Percentiles rank a stretch among this genome's conserved stretches.
Conservation (phyloP, 2,329 filamentous ascomycete species). For the Xylariaceae sp. region DNA sequence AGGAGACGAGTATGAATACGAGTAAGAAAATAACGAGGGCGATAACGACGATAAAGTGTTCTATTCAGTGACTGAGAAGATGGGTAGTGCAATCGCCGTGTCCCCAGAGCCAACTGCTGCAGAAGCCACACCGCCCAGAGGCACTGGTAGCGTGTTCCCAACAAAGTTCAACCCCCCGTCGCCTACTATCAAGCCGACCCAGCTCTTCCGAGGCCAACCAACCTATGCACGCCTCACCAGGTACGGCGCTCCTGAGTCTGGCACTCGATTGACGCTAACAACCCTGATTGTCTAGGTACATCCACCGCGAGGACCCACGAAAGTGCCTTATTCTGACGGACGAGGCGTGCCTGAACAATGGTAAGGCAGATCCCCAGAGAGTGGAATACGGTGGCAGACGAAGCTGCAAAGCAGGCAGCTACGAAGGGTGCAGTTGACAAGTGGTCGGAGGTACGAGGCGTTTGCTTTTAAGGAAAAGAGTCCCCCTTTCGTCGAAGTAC, state of each 20-base stretch:
- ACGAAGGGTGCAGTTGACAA: neutral
- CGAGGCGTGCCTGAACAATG: conserved; percentile 41
- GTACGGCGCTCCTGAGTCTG: conserved; percentile 18
- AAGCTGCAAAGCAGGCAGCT: conserved; percentile 24
- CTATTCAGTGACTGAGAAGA: neutral
- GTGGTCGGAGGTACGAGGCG: conserved; percentile 2
- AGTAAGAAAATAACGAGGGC: too few species aligned
- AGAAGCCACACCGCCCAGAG: conserved; percentile 8
- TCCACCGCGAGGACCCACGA: conserved; percentile 28
- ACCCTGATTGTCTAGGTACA: conserved; percentile 22
- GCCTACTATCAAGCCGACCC: conserved; percentile 16
- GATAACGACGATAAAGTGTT: too few species aligned
- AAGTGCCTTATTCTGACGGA: conserved; percentile 40
- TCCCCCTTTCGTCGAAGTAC: too few species aligned
- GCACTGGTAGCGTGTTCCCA: conserved; percentile 31
- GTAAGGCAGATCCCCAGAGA: conserved; percentile 40
- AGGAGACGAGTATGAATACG: conserved; percentile 9
- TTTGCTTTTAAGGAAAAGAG: conserved; percentile 1
- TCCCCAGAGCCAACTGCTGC: neutral
- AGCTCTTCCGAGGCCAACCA: conserved; percentile 24
- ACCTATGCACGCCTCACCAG: conserved; percentile 10
- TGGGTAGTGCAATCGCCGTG: neutral
- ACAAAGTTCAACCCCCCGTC: conserved; percentile 28
- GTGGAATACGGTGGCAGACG: conserved; percentile 39
- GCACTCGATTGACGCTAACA: conserved; percentile 7